phyloP scores from a whole-genome alignment of 305 asterid species.

The Plantago coronopus region DNA sequence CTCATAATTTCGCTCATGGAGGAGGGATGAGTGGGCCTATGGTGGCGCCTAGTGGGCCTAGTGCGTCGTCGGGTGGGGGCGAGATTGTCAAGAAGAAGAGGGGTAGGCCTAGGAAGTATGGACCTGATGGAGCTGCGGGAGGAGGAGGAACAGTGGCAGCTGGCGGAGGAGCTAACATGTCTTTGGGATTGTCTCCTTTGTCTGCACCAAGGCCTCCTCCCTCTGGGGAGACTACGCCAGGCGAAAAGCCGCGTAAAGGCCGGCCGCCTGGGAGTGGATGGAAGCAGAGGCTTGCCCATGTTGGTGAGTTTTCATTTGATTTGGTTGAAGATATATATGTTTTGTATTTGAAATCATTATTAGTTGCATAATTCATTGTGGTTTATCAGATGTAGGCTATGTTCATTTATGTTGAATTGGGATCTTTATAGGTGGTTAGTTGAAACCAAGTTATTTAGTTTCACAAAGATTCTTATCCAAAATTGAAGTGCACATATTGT shows the following conservation, averaged over 20 bases:
- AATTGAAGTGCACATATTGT: too few relatives aligned
- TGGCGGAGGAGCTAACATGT: constrained; percentile 37
- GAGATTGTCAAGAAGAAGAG: constrained; percentile 68
- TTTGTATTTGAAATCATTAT: not conserved
- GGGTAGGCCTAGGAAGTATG: constrained; percentile 77
- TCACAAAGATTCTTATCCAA: too few relatives aligned
- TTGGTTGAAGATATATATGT: not conserved
- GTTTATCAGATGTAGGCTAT: not conserved
- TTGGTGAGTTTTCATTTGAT: constrained; percentile 8
- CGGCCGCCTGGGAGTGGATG: constrained; percentile 72
- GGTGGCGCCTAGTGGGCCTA: constrained; percentile 7
- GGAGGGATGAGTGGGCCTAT: constrained; percentile 24
- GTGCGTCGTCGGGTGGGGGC: constrained; percentile 15
- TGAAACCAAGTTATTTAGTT: too few relatives aligned
- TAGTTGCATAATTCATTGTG: not conserved
- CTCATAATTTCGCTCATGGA: constrained; percentile 39
- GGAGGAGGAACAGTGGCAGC: too few relatives aligned
- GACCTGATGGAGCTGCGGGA: constrained; percentile 41
- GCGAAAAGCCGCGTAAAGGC: constrained; percentile 46
- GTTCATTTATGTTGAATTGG: too few relatives aligned
- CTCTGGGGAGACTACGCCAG: constrained; percentile 31
- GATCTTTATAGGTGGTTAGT: too few relatives aligned
- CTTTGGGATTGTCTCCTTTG: constrained; percentile 55
- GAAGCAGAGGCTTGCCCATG: constrained; percentile 64
- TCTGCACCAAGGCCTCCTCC: constrained; percentile 46